Conservation (phyloP, 2,329 filamentous ascomycete genomes). For the Apiospora marii region DNA sequence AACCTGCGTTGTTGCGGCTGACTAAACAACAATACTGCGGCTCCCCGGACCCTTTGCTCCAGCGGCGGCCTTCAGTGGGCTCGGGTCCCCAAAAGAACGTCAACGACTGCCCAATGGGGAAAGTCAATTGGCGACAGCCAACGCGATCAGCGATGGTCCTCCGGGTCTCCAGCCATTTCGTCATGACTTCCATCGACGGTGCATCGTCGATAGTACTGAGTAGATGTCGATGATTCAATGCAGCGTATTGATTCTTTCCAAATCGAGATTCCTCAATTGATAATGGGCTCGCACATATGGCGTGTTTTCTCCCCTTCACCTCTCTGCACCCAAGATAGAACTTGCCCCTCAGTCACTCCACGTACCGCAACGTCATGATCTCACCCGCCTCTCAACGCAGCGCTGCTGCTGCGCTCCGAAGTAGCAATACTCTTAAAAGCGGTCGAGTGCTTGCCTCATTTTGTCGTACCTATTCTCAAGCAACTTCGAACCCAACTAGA, state of each 20-base stretch:
- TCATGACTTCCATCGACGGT: neutral
- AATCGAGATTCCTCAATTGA: neutral
- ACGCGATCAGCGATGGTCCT: neutral
- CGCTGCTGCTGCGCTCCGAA: neutral
- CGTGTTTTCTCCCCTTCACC: neutral
- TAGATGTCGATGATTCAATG: neutral
- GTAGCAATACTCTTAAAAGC: neutral
- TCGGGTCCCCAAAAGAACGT: too few relatives aligned
- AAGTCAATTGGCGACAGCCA: neutral
- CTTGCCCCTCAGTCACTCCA: neutral
- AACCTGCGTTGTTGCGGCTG: too few relatives aligned
- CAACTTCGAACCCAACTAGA: neutral
- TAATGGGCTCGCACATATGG: neutral
- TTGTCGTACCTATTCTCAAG: too few relatives aligned
- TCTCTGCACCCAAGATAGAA: neutral
- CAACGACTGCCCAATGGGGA: neutral
- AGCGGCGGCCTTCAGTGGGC: neutral
- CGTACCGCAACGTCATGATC: conserved; percentile 19
- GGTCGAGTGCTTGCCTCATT: neutral
- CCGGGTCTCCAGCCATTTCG: neutral
- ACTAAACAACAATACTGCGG: neutral
- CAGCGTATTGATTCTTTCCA: neutral
- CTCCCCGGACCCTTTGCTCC: neutral
- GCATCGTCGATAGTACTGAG: too few relatives aligned
- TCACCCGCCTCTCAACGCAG: neutral